Conservation (phyloP, 108 stramenopile species). For the Nitzschia putrida region DNA sequence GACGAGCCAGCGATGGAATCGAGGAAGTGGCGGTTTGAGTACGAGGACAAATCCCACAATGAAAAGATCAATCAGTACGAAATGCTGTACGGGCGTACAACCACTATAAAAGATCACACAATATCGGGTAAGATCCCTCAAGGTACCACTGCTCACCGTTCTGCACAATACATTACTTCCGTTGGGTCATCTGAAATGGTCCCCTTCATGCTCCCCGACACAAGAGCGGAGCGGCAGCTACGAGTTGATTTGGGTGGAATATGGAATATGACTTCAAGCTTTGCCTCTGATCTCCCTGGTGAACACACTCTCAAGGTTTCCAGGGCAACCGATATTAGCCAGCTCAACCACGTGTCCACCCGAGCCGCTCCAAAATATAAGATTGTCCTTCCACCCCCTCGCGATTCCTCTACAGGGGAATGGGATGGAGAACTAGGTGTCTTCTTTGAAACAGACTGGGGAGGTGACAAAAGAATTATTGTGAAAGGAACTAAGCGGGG, state of each 20-base stretch:
- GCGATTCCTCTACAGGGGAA: conserved; percentile 19
- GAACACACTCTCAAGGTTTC: conserved; percentile 59
- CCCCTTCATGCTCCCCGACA: conserved; percentile 83
- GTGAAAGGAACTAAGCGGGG: conserved; percentile 89
- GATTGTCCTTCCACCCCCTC: conserved; percentile 67
- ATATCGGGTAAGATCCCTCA: conserved; percentile 17
- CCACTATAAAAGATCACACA: conserved; percentile 19
- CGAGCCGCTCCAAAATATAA: conserved; percentile 80
- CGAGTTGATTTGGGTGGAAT: conserved; percentile 67
- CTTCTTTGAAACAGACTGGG: conserved; percentile 95
- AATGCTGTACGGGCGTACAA: conserved; percentile 56
- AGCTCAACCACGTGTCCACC: conserved; percentile 70
- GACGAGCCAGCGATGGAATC: conserved; percentile 15
- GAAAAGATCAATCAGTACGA: conserved; percentile 67
- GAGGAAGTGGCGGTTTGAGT: conserved; percentile 52
- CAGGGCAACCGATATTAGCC: conserved; percentile 59
- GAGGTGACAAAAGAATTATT: conserved; percentile 73
- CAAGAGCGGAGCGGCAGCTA: conserved; percentile 72
- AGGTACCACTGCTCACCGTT: conserved; percentile 74
- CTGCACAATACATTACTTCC: conserved; percentile 67
- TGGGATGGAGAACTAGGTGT: conserved; percentile 88
- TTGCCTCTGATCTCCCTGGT: conserved; percentile 68
- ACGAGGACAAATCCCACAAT: conserved; percentile 17
- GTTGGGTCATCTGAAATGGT: conserved; percentile 53
- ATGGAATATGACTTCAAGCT: conserved; percentile 74